Evolutionary conservation across 306 rosid genomes (phyloP), one percentile per base, ranked within the genome.

Genomic region (Comarum palustre): DNA sequence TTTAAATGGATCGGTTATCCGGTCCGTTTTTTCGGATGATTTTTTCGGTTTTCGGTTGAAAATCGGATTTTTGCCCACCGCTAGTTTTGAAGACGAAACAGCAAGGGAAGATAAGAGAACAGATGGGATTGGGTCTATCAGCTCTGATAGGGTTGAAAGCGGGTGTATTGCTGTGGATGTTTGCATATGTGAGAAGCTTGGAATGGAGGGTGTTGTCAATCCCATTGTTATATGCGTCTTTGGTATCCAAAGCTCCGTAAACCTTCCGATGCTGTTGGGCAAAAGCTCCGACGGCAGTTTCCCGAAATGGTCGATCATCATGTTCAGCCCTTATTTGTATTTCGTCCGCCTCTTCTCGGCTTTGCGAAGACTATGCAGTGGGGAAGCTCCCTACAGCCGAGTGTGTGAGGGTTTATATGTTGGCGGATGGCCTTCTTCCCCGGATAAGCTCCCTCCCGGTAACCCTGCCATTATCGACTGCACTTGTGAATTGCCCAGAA

Each of bases 341-440:
- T 94, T 91, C 55, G 89, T 88, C 58, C 83, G 97, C 31, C 3
- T 76, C 12, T 90, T 91, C 82, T 92, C 96, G 1, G 58, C 86
- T 0, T 45, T 94, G 25, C 75, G 95, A 57, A 86, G 98, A 71
- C 58, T 80, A 27, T 51, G 24, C 43, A 90, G 92, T 47, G 80
- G 86, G 50, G 98, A 94, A 62, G 73, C 90, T 39, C 79, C 96
- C 13, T 94, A 85, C 29, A 67, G 69, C 3, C 68, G 86, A 51
- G 85, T 94, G 46, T 72, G 68, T n/a, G 90, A 87, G 7, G 92
- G 97, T 3, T 64, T 94, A 34, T 94, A 73, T 5, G 97, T 94
- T 29, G 98, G 98, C 3, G 98, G 91, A 5, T 94, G 98, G 98
- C 98, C 98, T 24, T 69, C 74, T 66, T 85, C 91, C 1, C 88